Evolutionary conservation across 345 rosid genomes (phyloP).

Genomic region (Pugionium cornutum): DNA sequence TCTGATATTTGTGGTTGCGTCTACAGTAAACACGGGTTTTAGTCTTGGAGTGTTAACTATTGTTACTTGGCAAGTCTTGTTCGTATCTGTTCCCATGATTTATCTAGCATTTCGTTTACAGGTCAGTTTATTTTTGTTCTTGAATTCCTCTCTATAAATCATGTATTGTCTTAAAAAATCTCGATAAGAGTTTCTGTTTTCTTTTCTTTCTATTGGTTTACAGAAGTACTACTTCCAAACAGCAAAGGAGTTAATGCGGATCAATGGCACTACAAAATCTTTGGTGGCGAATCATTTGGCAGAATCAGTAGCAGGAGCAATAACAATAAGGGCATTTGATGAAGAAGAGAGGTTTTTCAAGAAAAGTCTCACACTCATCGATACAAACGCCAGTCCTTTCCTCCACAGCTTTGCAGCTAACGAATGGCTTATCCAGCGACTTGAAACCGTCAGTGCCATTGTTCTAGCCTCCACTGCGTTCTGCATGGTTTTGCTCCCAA

Average conservation of each 20-base stretch:
- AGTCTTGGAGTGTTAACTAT: slow-evolving; percentile 81
- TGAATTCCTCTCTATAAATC: neutral
- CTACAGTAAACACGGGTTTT: slow-evolving; percentile 58
- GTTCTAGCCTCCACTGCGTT: slow-evolving; percentile 83
- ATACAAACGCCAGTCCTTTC: slow-evolving; percentile 87
- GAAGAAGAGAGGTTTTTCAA: slow-evolving; percentile 85
- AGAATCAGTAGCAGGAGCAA: slow-evolving; percentile 88
- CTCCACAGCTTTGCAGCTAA: slow-evolving; percentile 86
- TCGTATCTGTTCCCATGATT: slow-evolving; percentile 72
- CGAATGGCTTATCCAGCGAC: slow-evolving; percentile 89
- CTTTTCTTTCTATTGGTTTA: neutral
- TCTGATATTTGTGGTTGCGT: slow-evolving; percentile 61
- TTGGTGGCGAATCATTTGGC: slow-evolving; percentile 89
- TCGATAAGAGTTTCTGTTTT: neutral
- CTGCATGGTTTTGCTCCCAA: slow-evolving; percentile 93
- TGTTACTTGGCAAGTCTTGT: slow-evolving; percentile 90
- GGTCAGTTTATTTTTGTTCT: slow-evolving; percentile 45
- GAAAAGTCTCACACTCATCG: slow-evolving; percentile 68
- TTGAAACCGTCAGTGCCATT: slow-evolving; percentile 73
- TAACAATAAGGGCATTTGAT: slow-evolving; percentile 84
- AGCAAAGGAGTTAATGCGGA: slow-evolving; percentile 88
- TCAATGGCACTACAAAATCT: slow-evolving; percentile 91
- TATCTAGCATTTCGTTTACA: slow-evolving; percentile 70
- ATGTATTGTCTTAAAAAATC: neutral
- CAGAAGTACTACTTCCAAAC: slow-evolving; percentile 82